Evolutionary conservation across 495 filamentous ascomycete species (phyloP).

Genomic region (Trichoderma erinaceum): DNA sequence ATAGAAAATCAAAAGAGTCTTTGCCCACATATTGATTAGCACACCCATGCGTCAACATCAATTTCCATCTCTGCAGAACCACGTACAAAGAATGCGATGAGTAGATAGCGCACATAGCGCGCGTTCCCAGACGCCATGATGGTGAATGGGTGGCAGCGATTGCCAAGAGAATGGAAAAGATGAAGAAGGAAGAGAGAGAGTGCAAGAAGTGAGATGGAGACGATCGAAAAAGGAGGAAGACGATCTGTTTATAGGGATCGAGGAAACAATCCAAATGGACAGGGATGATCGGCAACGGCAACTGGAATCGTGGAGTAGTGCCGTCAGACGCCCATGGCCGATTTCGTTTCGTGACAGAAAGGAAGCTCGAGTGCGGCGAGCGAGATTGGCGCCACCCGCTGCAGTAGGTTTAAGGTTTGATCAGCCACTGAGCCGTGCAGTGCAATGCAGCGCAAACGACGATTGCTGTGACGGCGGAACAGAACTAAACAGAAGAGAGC

Average conservation of each 20-base stretch:
- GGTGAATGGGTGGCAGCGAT: constrained; percentile 14
- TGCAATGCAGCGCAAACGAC: neutral
- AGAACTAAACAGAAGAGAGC: neutral
- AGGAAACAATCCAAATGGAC: neutral
- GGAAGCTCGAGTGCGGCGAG: neutral
- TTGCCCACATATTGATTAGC: neutral
- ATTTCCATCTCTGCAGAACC: neutral
- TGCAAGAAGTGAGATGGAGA: neutral
- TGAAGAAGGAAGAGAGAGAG: neutral
- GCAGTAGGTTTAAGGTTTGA: neutral
- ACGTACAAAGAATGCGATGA: constrained; percentile 81
- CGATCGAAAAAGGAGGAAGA: neutral
- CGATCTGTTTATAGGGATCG: neutral
- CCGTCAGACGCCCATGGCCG: constrained; percentile 2
- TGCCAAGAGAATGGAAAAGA: neutral
- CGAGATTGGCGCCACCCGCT: neutral
- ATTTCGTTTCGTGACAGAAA: neutral
- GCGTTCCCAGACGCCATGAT: constrained; percentile 61
- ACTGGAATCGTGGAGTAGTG: constrained; percentile 6
- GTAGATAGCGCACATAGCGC: constrained; percentile 78
- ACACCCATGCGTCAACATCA: neutral
- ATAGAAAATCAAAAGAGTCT: constrained; percentile 72
- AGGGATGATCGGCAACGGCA: neutral
- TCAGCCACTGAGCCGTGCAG: neutral
- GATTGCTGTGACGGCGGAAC: neutral